phyloP scores from a whole-genome alignment of 2,329 filamentous ascomycete species.

The Venturia pyrina region DNA sequence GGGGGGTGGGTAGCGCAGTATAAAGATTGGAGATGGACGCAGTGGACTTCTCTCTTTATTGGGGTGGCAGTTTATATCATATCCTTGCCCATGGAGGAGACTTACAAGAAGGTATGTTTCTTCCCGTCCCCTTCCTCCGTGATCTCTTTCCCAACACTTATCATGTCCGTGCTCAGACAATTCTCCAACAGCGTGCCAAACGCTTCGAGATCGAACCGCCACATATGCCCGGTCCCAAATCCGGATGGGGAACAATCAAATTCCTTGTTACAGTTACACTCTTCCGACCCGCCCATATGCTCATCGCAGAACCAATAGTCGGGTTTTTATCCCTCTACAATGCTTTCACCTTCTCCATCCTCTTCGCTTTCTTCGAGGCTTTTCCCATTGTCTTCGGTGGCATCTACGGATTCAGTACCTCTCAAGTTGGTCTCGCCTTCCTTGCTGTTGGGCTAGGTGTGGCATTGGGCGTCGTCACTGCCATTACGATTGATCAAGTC shows the following conservation, averaged over 20 bases:
- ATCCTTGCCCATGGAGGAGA: slow-evolving; percentile 41
- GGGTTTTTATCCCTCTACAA: slow-evolving; percentile 26
- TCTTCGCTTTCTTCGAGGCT: slow-evolving; percentile 28
- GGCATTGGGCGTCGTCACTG: slow-evolving; percentile 20
- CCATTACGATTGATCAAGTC: slow-evolving; percentile 25
- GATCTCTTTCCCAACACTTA: not conserved
- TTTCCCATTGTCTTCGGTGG: slow-evolving; percentile 24
- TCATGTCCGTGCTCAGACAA: slow-evolving; percentile 18
- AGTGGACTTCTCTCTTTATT: slow-evolving; percentile 36
- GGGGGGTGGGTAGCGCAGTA: slow-evolving; percentile 34
- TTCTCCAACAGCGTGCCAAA: slow-evolving; percentile 31
- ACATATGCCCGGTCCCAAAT: slow-evolving; percentile 3
- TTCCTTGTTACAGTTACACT: slow-evolving; percentile 31
- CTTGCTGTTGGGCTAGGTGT: slow-evolving; percentile 25
- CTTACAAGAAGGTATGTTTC: slow-evolving; percentile 36
- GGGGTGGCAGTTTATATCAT: slow-evolving; percentile 26
- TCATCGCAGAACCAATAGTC: slow-evolving; percentile 25
- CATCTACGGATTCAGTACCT: slow-evolving; percentile 22
- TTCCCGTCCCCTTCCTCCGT: not conserved
- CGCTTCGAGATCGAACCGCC: slow-evolving; percentile 21
- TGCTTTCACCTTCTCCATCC: slow-evolving; percentile 25
- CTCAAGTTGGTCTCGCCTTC: slow-evolving; percentile 24
- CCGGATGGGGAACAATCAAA: slow-evolving; percentile 16
- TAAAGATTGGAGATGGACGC: slow-evolving; percentile 33
- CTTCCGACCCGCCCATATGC: slow-evolving; percentile 41